phyloP scores from a whole-genome alignment of 352 stramenopile genomes.

The Thraustochytrium sp. region DNA sequence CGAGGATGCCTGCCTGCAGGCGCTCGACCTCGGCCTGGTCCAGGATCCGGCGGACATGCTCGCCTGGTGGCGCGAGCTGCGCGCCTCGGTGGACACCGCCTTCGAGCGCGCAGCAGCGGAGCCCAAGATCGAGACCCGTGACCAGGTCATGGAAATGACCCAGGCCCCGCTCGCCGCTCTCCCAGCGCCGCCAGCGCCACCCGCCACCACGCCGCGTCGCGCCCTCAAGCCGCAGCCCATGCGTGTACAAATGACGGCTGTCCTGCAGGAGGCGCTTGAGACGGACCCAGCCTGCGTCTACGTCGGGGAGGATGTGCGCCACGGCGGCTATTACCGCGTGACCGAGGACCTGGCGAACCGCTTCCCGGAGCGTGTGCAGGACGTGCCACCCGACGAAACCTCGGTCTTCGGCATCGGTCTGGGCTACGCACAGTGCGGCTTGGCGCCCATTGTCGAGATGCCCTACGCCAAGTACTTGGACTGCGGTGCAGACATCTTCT shows the following conservation, averaged over 20 bases:
- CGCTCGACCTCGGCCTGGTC: constrained; percentile 40
- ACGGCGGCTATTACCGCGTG: constrained; percentile 55
- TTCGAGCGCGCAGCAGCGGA: constrained; percentile 59
- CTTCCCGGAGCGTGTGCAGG: constrained; percentile 52
- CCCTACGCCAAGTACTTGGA: constrained; percentile 72
- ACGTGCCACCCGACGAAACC: constrained; percentile 68
- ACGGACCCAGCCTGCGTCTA: constrained; percentile 58
- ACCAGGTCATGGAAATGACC: constrained; percentile 57
- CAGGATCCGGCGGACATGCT: constrained; percentile 49
- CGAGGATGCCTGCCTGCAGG: neutral
- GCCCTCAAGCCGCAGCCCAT: constrained; percentile 59
- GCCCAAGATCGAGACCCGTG: constrained; percentile 58
- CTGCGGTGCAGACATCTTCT: constrained; percentile 68
- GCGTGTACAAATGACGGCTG: constrained; percentile 64
- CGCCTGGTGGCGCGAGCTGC: constrained; percentile 57
- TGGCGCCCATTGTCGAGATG: constrained; percentile 67
- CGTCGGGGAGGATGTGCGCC: constrained; percentile 64
- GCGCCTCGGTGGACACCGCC: constrained; percentile 46
- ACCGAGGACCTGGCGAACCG: constrained; percentile 59
- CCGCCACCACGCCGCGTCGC: neutral
- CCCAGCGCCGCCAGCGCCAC: neutral
- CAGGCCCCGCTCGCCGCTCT: constrained; percentile 52
- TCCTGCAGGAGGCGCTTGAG: constrained; percentile 57
- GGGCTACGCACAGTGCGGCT: constrained; percentile 62
- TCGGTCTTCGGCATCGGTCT: constrained; percentile 61